Evolutionary conservation across 2,329 filamentous ascomycete species (phyloP), one percentile per base, ranked within the genome.

Genomic region (Nemania serpens): DNA sequence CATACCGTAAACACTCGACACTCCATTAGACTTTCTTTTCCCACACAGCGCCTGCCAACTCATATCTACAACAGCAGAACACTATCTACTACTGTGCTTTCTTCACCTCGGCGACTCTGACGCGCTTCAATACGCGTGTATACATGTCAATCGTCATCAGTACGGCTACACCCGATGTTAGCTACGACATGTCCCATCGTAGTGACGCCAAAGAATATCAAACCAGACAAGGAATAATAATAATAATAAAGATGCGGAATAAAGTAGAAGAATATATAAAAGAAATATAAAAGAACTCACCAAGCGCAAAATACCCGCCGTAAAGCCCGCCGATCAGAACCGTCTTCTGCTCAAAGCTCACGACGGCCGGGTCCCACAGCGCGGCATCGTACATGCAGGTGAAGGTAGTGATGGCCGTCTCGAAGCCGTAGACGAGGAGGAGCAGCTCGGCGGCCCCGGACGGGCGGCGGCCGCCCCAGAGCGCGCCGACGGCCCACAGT

Each of bases 71-170:
- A 12, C 12, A 52, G 20, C 17, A 12, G n/a, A 18, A 25, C 11
- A 18, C 57, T 29, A 50, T 47, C 63, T 68, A 81, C 62, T 68
- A 81, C 65, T 78, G 76, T 15, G 64, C 71, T 72, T 84, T 84
- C 67, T 79, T 76, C 59, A 70, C 75, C 36, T 73, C 68, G 0
- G 58, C 64, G 5, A 59, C 65, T 37, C 75, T 72, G 13, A 82
- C 71, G 9, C 84, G 79, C 6, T 66, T 72, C 9, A 83, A 68
- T 1, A 87, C 73, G n/a, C 84, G 77, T 37, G 69, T 51, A 51
- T 80, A 84, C 84, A 87, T 86, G 65, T 87, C 84, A 20, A 78
- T 66, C 10, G 78, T 81, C 71, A 86, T 76, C 1, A 84, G 12
- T 0, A 76, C 64, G 13, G 84, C 84, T 86, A 51, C 5, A 37